These are phyloP conservation scores for Hevea brasiliensis DNA, from an alignment of 345 rosid species.

Conservation along the genomic window DNA sequence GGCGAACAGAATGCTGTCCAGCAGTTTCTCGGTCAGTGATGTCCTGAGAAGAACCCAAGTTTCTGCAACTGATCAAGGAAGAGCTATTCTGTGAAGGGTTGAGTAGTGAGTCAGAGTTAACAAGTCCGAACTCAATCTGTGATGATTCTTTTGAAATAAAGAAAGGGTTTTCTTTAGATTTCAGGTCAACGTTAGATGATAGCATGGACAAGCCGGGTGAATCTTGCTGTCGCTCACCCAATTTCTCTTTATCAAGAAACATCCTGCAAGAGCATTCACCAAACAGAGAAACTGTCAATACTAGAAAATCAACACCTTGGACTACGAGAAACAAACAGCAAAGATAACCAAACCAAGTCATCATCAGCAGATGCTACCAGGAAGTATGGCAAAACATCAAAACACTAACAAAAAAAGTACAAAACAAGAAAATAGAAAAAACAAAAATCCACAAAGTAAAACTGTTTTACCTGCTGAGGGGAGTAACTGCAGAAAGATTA, in stretches of 20 bases:
- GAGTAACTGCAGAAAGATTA: constrained; percentile 21
- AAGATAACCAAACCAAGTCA: not conserved
- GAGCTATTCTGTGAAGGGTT: constrained; percentile 44
- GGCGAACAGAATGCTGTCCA: constrained; percentile 48
- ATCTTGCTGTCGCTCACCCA: constrained; percentile 34
- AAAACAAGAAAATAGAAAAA: not conserved
- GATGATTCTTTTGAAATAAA: constrained; percentile 32
- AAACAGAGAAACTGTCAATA: not conserved
- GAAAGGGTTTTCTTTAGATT: constrained; percentile 41
- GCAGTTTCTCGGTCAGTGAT: constrained; percentile 33
- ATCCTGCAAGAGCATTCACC: constrained; percentile 34
- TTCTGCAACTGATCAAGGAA: constrained; percentile 32
- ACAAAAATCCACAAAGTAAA: not conserved
- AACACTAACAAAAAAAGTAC: too few relatives aligned
- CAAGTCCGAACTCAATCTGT: constrained; percentile 40
- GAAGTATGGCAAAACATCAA: not conserved
- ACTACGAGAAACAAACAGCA: not conserved
- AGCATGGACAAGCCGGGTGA: constrained; percentile 31
- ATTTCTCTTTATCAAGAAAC: constrained; percentile 36
- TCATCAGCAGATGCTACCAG: not conserved
- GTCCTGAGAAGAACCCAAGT: constrained; percentile 43
- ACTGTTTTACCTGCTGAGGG: constrained; percentile 12
- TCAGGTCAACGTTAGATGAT: constrained; percentile 28
- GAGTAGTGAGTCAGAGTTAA: constrained; percentile 43
- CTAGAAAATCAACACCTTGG: not conserved